Percentiles rank a stretch among this genome's conserved stretches.
phyloP scores from a whole-genome alignment of 495 filamentous ascomycete genomes.

The Parathielavia hyrcaniae region DNA sequence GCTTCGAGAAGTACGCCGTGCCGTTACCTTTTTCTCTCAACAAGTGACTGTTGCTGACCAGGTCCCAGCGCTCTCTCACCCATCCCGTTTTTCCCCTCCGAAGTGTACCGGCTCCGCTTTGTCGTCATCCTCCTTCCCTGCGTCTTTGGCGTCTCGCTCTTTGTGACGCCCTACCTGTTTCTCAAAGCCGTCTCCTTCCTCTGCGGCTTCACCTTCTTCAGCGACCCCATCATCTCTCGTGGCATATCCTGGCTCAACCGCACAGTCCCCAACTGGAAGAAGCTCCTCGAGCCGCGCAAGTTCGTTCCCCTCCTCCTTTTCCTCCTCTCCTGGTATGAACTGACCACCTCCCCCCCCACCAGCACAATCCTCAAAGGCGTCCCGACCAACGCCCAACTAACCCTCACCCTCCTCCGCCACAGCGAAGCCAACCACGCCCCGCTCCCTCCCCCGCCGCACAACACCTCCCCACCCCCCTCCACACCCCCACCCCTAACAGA shows the following conservation, averaged over 20 bases:
- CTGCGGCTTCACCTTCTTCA: constrained; percentile 70
- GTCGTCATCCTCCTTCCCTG: constrained; percentile 52
- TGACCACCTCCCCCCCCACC: constrained; percentile 14
- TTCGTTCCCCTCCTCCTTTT: constrained; percentile 32
- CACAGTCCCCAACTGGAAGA: constrained; percentile 68
- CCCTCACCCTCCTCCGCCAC: constrained; percentile 76
- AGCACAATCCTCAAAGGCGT: constrained; percentile 76
- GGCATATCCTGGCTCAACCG: constrained; percentile 57
- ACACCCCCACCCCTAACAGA: constrained; percentile 44
- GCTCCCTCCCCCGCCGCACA: constrained; percentile 67
- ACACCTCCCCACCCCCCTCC: constrained; percentile 48
- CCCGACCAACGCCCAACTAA: constrained; percentile 82
- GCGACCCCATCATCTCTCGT: constrained; percentile 62
- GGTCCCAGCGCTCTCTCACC: constrained; percentile 61
- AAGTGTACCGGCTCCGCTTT: constrained; percentile 57
- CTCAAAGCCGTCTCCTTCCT: constrained; percentile 62
- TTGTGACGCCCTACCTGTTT: constrained; percentile 67
- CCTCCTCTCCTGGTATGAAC: background rate
- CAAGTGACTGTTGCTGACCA: background rate
- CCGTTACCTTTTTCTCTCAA: background rate
- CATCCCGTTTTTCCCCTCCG: constrained; percentile 65
- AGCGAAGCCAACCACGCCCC: constrained; percentile 79
- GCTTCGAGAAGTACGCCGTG: constrained; percentile 62
- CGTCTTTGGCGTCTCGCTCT: constrained; percentile 51
- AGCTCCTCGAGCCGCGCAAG: constrained; percentile 63